These are phyloP conservation scores for Balamuthia mandrillaris DNA, from an alignment of 208 protist genomes.

Conservation along the genomic window DNA sequence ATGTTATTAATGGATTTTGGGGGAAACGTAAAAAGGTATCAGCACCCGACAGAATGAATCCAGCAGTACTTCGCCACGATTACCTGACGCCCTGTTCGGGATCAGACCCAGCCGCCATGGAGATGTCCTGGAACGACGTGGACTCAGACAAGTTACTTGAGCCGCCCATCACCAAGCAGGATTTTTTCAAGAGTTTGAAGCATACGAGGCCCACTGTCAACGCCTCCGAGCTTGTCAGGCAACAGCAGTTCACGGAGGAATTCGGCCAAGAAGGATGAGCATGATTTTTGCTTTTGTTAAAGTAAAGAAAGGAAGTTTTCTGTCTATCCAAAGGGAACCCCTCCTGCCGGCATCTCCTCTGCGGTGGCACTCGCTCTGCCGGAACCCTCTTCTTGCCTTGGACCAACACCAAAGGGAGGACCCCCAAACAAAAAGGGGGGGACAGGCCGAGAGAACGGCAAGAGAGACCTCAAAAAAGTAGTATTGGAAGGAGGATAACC, in stretches of 20 bases:
- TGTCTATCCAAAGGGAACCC: too few species aligned
- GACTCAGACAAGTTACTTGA: slow-evolving; percentile 83
- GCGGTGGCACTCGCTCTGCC: too few species aligned
- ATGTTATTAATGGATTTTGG: not conserved
- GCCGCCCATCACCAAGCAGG: slow-evolving; percentile 72
- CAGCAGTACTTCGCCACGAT: not conserved
- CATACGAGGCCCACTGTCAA: slow-evolving; percentile 84
- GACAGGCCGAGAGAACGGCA: too few species aligned
- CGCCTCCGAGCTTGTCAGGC: slow-evolving; percentile 82
- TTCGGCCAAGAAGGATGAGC: slow-evolving; percentile 80
- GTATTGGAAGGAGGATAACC: too few species aligned
- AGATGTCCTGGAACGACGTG: slow-evolving; percentile 89
- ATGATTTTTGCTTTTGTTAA: too few species aligned
- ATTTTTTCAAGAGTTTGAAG: slow-evolving; percentile 60
- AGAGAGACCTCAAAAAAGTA: too few species aligned
- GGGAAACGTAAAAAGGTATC: not conserved
- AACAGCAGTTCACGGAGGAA: slow-evolving; percentile 90
- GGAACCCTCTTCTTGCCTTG: too few species aligned
- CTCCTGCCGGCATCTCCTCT: too few species aligned
- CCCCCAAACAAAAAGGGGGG: too few species aligned
- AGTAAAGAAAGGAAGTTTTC: too few species aligned
- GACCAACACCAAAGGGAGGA: too few species aligned
- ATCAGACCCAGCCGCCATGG: slow-evolving; percentile 76
- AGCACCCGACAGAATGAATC: not conserved
- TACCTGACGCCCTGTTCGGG: not conserved